These are phyloP conservation scores for Entonaema liquescens DNA, from an alignment of 495 filamentous ascomycete species.

Conservation along the genomic window DNA sequence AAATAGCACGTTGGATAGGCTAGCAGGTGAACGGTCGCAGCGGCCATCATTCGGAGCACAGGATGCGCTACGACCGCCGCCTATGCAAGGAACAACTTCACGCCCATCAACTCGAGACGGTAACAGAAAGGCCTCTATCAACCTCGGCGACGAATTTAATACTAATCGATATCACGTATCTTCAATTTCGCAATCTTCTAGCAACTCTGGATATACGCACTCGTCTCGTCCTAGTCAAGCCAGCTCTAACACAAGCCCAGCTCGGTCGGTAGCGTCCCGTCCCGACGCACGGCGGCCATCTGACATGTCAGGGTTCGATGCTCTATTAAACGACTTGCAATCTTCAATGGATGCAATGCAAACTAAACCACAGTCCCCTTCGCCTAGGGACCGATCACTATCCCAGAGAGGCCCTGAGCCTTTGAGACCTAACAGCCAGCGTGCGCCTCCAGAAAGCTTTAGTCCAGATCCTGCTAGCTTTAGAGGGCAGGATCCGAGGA, in stretches of 20 bases:
- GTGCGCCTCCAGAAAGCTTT: constrained; percentile 45
- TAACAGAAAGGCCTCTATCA: constrained; percentile 44
- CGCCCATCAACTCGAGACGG: constrained; percentile 50
- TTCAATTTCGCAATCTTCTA: constrained; percentile 73
- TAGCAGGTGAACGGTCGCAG: constrained; percentile 43
- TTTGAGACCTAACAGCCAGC: constrained; percentile 39
- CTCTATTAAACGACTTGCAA: constrained; percentile 62
- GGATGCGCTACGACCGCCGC: constrained; percentile 58
- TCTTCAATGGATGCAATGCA: constrained; percentile 54
- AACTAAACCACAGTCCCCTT: constrained; percentile 32
- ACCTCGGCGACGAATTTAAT: constrained; percentile 62
- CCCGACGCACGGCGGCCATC: constrained; percentile 48
- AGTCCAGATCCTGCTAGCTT: constrained; percentile 47
- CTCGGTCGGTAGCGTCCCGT: constrained; percentile 54
- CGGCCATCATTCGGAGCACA: constrained; percentile 57
- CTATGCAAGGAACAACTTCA: constrained; percentile 56
- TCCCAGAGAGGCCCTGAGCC: constrained; percentile 30
- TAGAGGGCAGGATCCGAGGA: constrained; percentile 17
- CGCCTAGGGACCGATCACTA: constrained; percentile 43
- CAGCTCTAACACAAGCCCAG: constrained; percentile 76
- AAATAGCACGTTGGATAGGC: constrained; percentile 29
- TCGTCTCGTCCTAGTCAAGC: constrained; percentile 64
- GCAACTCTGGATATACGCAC: constrained; percentile 69
- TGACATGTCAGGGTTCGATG: constrained; percentile 54
- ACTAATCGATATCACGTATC: constrained; percentile 67